Evolutionary conservation across 192 early-diverging fungal species (phyloP), one percentile per base, ranked within the genome.

Genomic region (Rhizoclosmatium globosum): DNA sequence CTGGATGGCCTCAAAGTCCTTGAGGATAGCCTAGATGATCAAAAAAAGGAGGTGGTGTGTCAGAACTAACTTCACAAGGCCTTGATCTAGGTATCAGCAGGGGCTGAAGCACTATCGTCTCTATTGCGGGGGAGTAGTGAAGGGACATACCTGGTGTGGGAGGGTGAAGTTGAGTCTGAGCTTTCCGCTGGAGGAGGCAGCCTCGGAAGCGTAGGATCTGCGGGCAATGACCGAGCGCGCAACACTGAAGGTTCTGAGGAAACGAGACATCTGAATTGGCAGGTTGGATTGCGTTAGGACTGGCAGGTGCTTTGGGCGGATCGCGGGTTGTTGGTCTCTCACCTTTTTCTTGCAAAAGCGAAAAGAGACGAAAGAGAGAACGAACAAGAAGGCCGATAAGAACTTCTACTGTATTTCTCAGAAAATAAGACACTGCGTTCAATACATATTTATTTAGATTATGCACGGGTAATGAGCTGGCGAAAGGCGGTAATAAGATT

Each of bases 111-210:
- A 31, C 31, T 31, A 31, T 31, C 31, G 31, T 31, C 31, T 31
- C 17, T n/a, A 43, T 11, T 38, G 3, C 31, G 53, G 21, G 50
- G 53, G 19, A n/a, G 53, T 56, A 15, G 48, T 45, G 31, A 0
- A 31, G 31, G 59, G 62, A 13, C 50, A 2, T 65, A 93, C 92
- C 91, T 96, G 89, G 87, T 98, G 96, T 47, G 97, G 97, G 39
- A 94, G 88, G 42, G 88, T 94, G 88, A 99, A 95, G 85, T 90
- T 97, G 76, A 99, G 82, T 64, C 91, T 87, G 66, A 99, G 90
- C 89, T 94, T 94, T 65, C 91, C 91, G 13, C 88, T 59, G 4
- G 87, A 58, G 53, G 88, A 77, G 6, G 87, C 74, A n/a, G 95
- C 90, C 81, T 95, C 96, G 57, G 94, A 89, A 3, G 79, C 79